A percentile compares a stretch with the other conserved stretches of the same genome.
These are phyloP conservation scores for Paramyrothecium roridum DNA, from an alignment of 2,329 filamentous ascomycete species.

Conservation along the genomic window DNA sequence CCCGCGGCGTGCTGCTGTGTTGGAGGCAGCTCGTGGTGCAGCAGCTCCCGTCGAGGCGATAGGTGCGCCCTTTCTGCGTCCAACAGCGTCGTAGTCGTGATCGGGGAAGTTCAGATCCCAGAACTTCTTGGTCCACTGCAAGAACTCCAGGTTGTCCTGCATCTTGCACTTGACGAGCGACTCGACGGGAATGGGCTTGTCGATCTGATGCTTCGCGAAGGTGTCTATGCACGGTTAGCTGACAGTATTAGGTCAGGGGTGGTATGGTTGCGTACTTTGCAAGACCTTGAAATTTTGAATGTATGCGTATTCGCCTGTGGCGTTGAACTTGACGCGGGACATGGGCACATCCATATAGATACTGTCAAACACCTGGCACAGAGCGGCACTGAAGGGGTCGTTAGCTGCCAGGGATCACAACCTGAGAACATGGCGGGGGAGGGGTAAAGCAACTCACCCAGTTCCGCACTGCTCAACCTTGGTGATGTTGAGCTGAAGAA, in stretches of 20 bases:
- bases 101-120: conserved; percentile 99
- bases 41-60: conserved; percentile 48
- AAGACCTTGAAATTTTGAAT: conserved; percentile 98
- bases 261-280: conserved; percentile 65
- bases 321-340: conserved; percentile 96
- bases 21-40: conserved; percentile 46
- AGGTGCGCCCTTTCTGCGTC: conserved; percentile 75
- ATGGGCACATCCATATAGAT: conserved; percentile 96
- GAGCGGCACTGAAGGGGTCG: conserved; percentile 67
- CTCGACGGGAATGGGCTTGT: conserved; percentile 87
- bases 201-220: conserved; percentile 83
- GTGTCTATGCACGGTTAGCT: conserved; percentile 51
- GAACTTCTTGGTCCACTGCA: conserved; percentile 94
- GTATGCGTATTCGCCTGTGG: conserved; percentile 95
- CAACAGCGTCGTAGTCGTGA: conserved; percentile 90
- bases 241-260: neutral
- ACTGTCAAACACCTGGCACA: conserved; percentile 97
- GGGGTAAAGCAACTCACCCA: conserved; percentile 58
- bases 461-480: conserved; percentile 99
- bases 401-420: conserved; percentile 9
- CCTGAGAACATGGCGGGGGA: conserved; percentile 18
- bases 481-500: conserved; percentile 95
- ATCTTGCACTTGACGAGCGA: conserved; percentile 96
- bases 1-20: conserved; percentile 49
- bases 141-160: conserved; percentile 99